Conservation (phyloP, 306 rosid species). For the Cyclanthera cordifolia region DNA sequence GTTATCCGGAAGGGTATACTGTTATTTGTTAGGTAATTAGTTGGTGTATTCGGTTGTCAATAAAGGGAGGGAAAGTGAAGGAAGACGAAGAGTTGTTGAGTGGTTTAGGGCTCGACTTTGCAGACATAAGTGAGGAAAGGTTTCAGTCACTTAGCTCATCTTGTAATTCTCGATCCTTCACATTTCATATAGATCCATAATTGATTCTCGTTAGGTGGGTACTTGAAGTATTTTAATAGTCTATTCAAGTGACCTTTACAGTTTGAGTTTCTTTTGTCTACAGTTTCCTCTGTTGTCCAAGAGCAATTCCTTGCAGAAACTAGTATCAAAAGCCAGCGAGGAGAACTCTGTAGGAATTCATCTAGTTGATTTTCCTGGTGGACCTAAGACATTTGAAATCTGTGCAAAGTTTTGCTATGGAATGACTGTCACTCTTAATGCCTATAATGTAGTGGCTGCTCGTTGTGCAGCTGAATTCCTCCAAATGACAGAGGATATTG, state of each 20-base stretch:
- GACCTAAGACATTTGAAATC: conserved; percentile 80
- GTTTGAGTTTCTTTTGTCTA: conserved; percentile 19
- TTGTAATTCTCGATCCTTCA: too few relatives aligned
- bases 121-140: too few relatives aligned
- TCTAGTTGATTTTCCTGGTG: conserved; percentile 76
- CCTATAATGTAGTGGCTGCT: conserved; percentile 92
- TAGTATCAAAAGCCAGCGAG: conserved; percentile 47
- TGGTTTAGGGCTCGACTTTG: too few relatives aligned
- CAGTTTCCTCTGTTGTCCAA: conserved; percentile 89
- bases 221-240: background rate
- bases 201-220: too few relatives aligned
- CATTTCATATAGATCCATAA: too few relatives aligned
- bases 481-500: conserved; percentile 83
- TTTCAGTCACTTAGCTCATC: too few relatives aligned
- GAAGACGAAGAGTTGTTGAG: too few relatives aligned
- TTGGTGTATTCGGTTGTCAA: too few relatives aligned
- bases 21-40: too few relatives aligned
- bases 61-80: too few relatives aligned
- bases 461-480: conserved; percentile 93
- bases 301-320: conserved; percentile 61
- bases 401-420: conserved; percentile 34
- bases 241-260: background rate
- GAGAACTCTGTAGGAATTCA: conserved; percentile 56
- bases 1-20: too few relatives aligned
- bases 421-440: conserved; percentile 84